Conservation (phyloP, 202 grass and related monocot genomes). For the Digitaria exilis region DNA sequence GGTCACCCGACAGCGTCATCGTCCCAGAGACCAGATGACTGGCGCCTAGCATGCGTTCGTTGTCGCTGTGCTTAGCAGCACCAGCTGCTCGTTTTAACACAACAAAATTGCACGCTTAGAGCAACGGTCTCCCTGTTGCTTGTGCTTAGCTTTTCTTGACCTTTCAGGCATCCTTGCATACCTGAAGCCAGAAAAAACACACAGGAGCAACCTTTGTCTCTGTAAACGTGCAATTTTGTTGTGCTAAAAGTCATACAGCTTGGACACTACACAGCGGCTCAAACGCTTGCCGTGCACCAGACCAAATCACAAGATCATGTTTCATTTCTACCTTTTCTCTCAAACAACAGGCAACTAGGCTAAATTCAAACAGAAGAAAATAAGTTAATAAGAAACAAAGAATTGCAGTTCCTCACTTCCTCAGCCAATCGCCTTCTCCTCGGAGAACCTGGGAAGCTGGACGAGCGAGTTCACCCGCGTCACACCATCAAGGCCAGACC, state of each 20-base stretch:
- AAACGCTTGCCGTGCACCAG: background rate
- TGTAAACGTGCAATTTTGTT: conserved; percentile 27
- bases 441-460: conserved; percentile 95
- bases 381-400: conserved; percentile 24
- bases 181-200: background rate
- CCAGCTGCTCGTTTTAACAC: conserved; percentile 37
- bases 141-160: background rate
- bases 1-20: conserved; percentile 50
- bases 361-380: conserved; percentile 31
- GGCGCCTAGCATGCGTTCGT: conserved; percentile 11
- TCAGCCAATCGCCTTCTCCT: conserved; percentile 59
- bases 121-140: background rate
- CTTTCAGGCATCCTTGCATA: background rate
- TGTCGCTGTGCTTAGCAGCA: background rate
- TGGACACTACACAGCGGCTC: background rate
- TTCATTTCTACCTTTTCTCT: conserved; percentile 39
- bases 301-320: conserved; percentile 29
- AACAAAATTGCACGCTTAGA: conserved; percentile 26
- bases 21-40: conserved; percentile 35
- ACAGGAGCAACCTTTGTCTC: background rate
- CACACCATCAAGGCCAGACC: conserved; percentile 87
- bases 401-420: no score
- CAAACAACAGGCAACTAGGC: conserved; percentile 40
- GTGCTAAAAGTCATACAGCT: conserved; percentile 19
- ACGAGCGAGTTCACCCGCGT: conserved; percentile 95